A percentile compares a stretch with the other conserved stretches of the same genome.
Conservation (phyloP, 208 protist species). For the Leishmania tropica region DNA sequence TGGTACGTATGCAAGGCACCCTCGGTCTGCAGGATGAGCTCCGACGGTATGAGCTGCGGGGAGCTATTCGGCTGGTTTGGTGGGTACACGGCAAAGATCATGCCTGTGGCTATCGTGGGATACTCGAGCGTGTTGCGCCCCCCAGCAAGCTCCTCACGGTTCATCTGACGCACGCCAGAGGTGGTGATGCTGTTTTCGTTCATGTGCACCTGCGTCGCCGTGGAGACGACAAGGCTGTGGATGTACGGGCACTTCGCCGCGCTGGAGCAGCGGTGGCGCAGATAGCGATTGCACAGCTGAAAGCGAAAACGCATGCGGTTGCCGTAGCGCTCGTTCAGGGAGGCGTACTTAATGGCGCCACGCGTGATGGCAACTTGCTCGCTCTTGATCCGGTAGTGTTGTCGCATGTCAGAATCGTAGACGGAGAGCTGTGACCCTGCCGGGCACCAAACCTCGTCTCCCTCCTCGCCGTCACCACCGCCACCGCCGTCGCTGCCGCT, state of each 20-base stretch:
- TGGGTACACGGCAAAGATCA: conserved; percentile 56
- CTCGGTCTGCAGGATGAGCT: conserved; percentile 57
- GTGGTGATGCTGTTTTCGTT: conserved; percentile 67
- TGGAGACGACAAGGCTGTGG: conserved; percentile 43
- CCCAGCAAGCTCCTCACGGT: conserved; percentile 37
- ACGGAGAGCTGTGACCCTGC: conserved; percentile 49
- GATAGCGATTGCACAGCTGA: conserved; percentile 65
- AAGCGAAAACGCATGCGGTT: conserved; percentile 67
- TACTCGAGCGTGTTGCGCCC: conserved; percentile 61
- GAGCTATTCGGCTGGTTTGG: conserved; percentile 54
- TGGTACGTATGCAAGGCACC: conserved; percentile 42
- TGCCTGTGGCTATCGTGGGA: conserved; percentile 43
- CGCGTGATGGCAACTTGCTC: conserved; percentile 61
- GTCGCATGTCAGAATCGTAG: conserved; percentile 53
- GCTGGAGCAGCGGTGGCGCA: conserved; percentile 41
- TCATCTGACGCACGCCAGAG: conserved; percentile 15
- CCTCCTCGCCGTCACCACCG: not conserved
- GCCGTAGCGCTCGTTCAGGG: conserved; percentile 48
- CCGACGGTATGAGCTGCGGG: conserved; percentile 57
- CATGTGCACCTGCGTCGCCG: conserved; percentile 54
- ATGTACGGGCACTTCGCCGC: conserved; percentile 63
- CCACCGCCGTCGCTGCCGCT: not conserved
- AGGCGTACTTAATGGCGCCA: conserved; percentile 60
- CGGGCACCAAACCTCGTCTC: conserved; percentile 29
- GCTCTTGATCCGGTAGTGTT: conserved; percentile 62